Evolutionary conservation across 345 rosid genomes (phyloP).

Genomic region (Citrus unshiu): DNA sequence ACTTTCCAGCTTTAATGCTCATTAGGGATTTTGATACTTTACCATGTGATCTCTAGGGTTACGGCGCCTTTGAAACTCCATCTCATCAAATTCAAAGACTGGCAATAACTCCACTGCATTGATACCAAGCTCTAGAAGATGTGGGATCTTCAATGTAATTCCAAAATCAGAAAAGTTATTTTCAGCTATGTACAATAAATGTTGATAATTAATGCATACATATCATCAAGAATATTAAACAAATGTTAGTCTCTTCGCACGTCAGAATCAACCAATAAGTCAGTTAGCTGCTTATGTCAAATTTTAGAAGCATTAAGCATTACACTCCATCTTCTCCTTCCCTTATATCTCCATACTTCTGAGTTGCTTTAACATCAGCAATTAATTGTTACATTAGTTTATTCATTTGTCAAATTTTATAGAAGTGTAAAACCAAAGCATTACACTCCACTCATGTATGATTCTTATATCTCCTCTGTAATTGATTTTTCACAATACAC

Average conservation of each 20-base stretch:
- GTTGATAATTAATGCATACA: background rate
- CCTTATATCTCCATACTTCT: no score
- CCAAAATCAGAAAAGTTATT: constrained; percentile 7
- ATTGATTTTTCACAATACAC: background rate
- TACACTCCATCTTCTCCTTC: background rate
- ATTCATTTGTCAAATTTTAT: no score
- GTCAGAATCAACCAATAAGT: background rate
- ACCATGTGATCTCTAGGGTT: constrained; percentile 98
- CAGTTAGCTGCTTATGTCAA: background rate
- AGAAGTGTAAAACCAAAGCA: no score
- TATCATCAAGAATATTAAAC: background rate
- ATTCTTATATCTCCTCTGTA: background rate
- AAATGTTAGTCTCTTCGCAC: background rate
- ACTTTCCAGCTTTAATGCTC: background rate
- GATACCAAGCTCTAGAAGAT: constrained; percentile 83
- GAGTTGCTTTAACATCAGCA: no score
- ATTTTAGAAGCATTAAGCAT: background rate
- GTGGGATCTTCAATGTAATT: constrained; percentile 62
- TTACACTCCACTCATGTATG: background rate
- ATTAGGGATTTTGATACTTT: constrained; percentile 12
- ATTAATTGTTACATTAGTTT: no score
- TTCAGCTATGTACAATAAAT: constrained; percentile 25
- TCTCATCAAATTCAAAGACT: constrained; percentile 88
- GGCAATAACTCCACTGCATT: constrained; percentile 95
- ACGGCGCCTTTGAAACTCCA: constrained; percentile 81